Conservation (phyloP, 2,329 filamentous ascomycete genomes). For the Aureobasidium subglaciale region DNA sequence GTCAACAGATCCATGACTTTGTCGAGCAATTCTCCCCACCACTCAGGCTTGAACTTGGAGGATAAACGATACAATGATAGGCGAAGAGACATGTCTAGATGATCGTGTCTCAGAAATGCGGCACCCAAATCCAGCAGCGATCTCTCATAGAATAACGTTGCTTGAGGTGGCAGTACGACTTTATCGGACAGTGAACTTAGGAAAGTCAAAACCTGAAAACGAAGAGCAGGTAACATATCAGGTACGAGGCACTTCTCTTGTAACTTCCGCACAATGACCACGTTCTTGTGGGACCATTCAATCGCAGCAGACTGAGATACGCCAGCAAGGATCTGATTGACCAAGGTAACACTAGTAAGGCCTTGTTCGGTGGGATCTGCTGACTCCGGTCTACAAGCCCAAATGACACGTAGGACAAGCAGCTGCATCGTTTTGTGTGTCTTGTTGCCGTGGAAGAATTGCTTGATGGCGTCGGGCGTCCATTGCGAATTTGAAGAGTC, state of each 20-base stretch:
- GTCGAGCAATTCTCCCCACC: constrained; percentile 1
- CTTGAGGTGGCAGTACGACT: constrained; percentile 6
- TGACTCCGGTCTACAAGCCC: constrained; percentile 22
- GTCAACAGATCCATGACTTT: constrained; percentile 3
- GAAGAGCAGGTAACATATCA: constrained; percentile 10
- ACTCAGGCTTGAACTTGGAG: background rate
- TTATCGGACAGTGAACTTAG: constrained; percentile 12
- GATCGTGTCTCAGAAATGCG: background rate
- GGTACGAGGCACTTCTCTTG: constrained; percentile 26
- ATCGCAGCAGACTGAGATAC: constrained; percentile 23
- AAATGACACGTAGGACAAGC: constrained; percentile 27
- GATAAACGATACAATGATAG: constrained; percentile 4
- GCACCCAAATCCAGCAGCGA: constrained; percentile 12
- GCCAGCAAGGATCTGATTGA: constrained; percentile 25
- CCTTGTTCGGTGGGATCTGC: constrained; percentile 20
- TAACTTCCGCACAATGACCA: constrained; percentile 26
- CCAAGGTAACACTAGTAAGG: constrained; percentile 22
- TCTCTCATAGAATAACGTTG: constrained; percentile 8
- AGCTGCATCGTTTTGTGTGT: constrained; percentile 30
- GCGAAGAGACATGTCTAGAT: constrained; percentile 14
- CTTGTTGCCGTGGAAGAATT: constrained; percentile 28
- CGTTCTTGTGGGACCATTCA: constrained; percentile 27
- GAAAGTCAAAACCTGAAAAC: constrained; percentile 16
- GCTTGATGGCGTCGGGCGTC: constrained; percentile 26
- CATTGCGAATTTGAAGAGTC: constrained; percentile 19